These are phyloP conservation scores for Rhodomyrtus psidioides DNA, from an alignment of 441 rosid species.

Conservation along the genomic window DNA sequence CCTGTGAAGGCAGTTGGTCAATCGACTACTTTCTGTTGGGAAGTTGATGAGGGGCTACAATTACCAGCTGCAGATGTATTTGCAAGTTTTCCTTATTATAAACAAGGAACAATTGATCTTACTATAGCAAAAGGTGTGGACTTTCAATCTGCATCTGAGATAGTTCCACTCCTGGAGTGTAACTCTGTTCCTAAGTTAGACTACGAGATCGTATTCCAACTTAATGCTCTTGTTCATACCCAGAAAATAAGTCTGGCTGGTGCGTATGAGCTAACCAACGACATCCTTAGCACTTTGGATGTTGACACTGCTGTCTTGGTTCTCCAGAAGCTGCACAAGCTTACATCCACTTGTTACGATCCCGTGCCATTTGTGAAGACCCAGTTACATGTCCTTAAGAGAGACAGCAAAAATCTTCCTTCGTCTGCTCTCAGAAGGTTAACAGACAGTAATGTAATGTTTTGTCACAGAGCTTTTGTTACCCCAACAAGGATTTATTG, in stretches of 20 bases:
- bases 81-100: constrained; percentile 45
- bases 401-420: constrained; percentile 28
- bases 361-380: constrained; percentile 44
- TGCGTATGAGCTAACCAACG: constrained; percentile 35
- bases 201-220: constrained; percentile 69
- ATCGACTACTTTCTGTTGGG: constrained; percentile 61
- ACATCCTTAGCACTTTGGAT: constrained; percentile 30
- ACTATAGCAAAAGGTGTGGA: constrained; percentile 32
- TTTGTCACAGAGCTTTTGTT: constrained; percentile 70
- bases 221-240: constrained; percentile 74
- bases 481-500: constrained; percentile 86
- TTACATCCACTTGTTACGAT: constrained; percentile 52
- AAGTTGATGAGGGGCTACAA: constrained; percentile 28
- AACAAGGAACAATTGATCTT: constrained; percentile 25
- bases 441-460: constrained; percentile 50
- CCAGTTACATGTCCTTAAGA: constrained; percentile 24
- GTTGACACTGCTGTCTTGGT: constrained; percentile 39
- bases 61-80: constrained; percentile 31
- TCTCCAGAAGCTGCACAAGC: constrained; percentile 69
- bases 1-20: constrained; percentile 49
- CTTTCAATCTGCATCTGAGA: constrained; percentile 35
- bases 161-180: constrained; percentile 54
- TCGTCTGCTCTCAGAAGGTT: constrained; percentile 31
- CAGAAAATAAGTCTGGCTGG: constrained; percentile 66
- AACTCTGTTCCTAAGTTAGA: constrained; percentile 28